These are phyloP conservation scores for Talaromyces sp. DNA, from an alignment of 2,329 filamentous ascomycete species.

Conservation along the genomic window DNA sequence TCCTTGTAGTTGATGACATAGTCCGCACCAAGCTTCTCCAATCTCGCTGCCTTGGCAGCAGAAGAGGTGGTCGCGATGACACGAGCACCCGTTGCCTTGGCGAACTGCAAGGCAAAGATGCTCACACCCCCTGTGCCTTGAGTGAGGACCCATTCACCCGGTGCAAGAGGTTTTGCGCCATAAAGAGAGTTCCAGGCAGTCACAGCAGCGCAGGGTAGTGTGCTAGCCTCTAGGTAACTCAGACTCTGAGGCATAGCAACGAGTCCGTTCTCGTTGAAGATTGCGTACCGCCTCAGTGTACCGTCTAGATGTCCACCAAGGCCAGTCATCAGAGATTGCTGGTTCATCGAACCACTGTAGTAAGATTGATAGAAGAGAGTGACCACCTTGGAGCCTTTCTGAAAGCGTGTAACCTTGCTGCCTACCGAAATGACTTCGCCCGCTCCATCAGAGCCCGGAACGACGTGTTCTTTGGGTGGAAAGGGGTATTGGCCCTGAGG, in stretches of 20 bases:
- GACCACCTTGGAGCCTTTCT: no score
- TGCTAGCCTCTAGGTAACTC: constrained; percentile 52
- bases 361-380: no score
- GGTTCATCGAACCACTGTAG: no score
- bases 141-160: constrained; percentile 56
- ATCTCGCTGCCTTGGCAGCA: constrained; percentile 46
- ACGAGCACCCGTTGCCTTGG: constrained; percentile 49
- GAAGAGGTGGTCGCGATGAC: constrained; percentile 60
- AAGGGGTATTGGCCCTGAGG: no score
- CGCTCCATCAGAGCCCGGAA: no score
- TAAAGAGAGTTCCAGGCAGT: constrained; percentile 59
- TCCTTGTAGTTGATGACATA: constrained; percentile 60
- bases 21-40: constrained; percentile 56
- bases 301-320: no score
- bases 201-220: constrained; percentile 47
- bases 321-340: no score
- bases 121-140: constrained; percentile 61
- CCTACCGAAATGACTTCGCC: no score
- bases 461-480: no score
- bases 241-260: constrained; percentile 59
- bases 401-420: no score
- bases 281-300: constrained; percentile 59
- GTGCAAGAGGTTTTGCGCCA: constrained; percentile 43
- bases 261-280: constrained; percentile 65
- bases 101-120: constrained; percentile 54